These are phyloP conservation scores for Akebia trifoliata DNA, from an alignment of 164 flowering plant species.

Conservation along the genomic window DNA sequence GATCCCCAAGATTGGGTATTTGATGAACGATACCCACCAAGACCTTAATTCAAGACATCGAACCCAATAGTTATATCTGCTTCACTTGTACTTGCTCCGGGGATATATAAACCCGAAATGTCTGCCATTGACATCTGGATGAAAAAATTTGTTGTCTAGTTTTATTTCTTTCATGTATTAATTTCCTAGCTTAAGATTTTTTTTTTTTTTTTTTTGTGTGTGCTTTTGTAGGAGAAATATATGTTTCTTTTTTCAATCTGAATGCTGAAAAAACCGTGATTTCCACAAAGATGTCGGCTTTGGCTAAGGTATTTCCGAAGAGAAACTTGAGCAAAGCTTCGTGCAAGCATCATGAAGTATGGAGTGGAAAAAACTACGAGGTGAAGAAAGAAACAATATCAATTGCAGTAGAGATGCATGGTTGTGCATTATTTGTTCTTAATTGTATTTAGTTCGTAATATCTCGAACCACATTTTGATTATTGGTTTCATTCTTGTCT, in stretches of 20 bases:
- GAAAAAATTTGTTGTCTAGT: no score
- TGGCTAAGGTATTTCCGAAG: background rate
- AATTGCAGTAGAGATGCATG: background rate
- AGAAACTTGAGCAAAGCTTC: background rate
- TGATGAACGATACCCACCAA: no score
- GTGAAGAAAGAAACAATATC: background rate
- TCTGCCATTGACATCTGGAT: no score
- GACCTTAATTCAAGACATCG: no score
- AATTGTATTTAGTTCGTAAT: background rate
- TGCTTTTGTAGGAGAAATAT: conserved; percentile 51
- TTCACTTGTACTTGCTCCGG: no score
- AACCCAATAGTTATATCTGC: no score
- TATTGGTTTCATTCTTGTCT: no score
- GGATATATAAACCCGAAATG: no score
- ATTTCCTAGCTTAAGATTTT: background rate
- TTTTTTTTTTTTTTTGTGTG: background rate
- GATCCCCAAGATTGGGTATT: no score
- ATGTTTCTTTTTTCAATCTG: conserved; percentile 14
- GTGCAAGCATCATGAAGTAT: conserved; percentile 1
- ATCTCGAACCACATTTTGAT: no score
- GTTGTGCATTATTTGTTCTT: conserved; percentile 6
- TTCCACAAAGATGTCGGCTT: conserved; percentile 4
- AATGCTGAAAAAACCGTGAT: background rate
- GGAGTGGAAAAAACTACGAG: background rate
- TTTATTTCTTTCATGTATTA: background rate